Evolutionary conservation across 208 protist species (phyloP).

Genomic region (Leishmania tarentolae): DNA sequence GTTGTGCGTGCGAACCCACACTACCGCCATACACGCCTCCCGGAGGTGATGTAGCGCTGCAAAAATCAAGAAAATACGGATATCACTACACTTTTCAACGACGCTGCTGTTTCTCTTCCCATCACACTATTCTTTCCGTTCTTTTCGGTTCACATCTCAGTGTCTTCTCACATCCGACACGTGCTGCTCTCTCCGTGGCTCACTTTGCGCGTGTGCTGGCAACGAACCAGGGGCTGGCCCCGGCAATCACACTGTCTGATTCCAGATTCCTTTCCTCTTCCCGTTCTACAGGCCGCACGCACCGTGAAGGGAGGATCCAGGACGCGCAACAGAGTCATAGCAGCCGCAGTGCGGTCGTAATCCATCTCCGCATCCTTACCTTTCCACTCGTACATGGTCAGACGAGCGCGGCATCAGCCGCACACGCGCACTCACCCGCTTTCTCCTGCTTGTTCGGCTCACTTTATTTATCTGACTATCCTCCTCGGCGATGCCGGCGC

Average conservation of each 20-base stretch:
- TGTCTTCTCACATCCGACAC: neutral
- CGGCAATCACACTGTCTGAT: neutral
- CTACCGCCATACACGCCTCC: neutral
- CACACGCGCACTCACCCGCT: neutral
- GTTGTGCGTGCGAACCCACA: neutral
- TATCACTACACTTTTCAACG: too few species aligned
- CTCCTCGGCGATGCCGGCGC: neutral
- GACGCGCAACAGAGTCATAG: neutral
- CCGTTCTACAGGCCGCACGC: neutral
- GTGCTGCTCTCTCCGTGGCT: neutral
- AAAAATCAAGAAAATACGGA: too few species aligned
- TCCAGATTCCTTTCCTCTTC: neutral
- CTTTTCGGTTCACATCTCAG: neutral
- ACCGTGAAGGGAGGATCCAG: neutral
- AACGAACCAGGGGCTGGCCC: neutral
- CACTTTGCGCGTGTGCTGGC: neutral
- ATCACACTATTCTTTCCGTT: neutral
- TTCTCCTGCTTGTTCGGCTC: neutral
- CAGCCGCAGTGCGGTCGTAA: neutral
- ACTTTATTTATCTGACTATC: neutral
- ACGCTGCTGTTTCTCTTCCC: neutral
- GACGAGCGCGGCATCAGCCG: neutral
- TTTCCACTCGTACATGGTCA: neutral
- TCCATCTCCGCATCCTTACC: neutral
- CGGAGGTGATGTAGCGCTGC: neutral